Conservation (phyloP, 2,329 filamentous ascomycete genomes). For the Fusarium chaquense region DNA sequence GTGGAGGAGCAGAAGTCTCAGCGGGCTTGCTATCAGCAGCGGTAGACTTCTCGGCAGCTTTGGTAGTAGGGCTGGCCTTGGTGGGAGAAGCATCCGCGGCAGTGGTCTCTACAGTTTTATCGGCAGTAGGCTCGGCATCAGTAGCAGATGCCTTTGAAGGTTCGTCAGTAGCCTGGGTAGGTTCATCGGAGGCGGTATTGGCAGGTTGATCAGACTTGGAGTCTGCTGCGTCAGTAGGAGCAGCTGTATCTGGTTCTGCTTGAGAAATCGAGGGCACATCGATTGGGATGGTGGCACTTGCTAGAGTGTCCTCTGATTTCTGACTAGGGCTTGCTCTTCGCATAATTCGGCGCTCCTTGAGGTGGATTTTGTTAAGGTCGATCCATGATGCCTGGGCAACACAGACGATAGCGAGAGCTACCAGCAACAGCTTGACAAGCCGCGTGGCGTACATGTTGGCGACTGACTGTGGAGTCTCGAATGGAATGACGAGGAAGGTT, state of each 20-base stretch:
- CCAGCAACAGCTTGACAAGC: conserved; percentile 60
- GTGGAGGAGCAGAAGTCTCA: conserved; percentile 16
- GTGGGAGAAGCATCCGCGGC: conserved; percentile 30
- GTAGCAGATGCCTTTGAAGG: conserved; percentile 29
- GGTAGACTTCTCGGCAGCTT: conserved; percentile 35
- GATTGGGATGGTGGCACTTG: conserved; percentile 21
- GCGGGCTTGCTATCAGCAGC: conserved; percentile 26
- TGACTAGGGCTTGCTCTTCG: conserved; percentile 40
- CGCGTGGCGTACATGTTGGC: conserved; percentile 61
- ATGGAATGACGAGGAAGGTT: neutral
- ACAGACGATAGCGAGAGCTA: conserved; percentile 61
- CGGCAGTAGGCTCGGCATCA: conserved; percentile 21
- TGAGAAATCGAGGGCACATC: conserved; percentile 22
- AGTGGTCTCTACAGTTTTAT: conserved; percentile 31
- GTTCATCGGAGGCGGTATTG: conserved; percentile 21
- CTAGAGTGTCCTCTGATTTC: conserved; percentile 20
- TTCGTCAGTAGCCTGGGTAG: conserved; percentile 25
- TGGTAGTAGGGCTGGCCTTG: conserved; percentile 19
- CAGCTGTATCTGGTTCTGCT: conserved; percentile 18
- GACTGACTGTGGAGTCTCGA: conserved; percentile 4
- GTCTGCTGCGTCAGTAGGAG: conserved; percentile 18
- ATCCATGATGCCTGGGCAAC: conserved; percentile 59
- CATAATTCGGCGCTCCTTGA: conserved; percentile 35
- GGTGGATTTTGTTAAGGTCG: conserved; percentile 44
- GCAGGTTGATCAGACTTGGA: conserved; percentile 22